Percentiles rank a stretch among this genome's conserved stretches.
Evolutionary conservation across 345 rosid genomes (phyloP).

Genomic region (Pugionium dolabratum): DNA sequence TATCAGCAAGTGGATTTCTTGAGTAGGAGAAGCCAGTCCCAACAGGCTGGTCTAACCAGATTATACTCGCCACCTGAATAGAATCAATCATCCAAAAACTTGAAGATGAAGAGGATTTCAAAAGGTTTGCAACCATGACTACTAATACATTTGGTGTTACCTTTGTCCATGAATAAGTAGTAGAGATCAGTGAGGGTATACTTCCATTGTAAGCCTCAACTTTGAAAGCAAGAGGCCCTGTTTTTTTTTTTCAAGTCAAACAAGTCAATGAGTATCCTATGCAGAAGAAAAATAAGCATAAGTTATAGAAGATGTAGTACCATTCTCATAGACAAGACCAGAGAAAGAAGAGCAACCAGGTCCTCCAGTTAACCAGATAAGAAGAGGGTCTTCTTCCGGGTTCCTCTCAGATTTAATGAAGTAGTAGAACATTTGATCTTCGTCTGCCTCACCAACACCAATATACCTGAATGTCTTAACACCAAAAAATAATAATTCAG

Average conservation of each 20-base stretch:
- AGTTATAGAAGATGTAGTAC: not conserved
- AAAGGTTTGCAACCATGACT: no score
- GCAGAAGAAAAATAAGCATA: no score
- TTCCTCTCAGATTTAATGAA: conserved; percentile 42
- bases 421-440: conserved; percentile 39
- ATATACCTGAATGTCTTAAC: conserved; percentile 30
- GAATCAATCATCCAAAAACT: not conserved
- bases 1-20: conserved; percentile 38
- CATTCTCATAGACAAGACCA: conserved; percentile 33
- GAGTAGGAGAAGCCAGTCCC: conserved; percentile 48
- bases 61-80: conserved; percentile 60
- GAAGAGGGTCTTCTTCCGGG: conserved; percentile 1
- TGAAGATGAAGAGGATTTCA: not conserved
- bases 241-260: not conserved
- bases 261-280: not conserved
- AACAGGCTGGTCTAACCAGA: conserved; percentile 71
- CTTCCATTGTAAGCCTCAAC: conserved; percentile 58
- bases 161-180: conserved; percentile 73
- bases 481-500: not conserved
- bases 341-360: conserved; percentile 46
- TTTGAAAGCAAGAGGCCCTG: conserved; percentile 65
- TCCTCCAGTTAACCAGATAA: conserved; percentile 39
- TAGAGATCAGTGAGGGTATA: conserved; percentile 54
- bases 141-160: conserved; percentile 41
- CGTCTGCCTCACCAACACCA: conserved; percentile 37